Evolutionary conservation across 352 stramenopile genomes (phyloP).

Genomic region (Peronosclerospora sorghi): DNA sequence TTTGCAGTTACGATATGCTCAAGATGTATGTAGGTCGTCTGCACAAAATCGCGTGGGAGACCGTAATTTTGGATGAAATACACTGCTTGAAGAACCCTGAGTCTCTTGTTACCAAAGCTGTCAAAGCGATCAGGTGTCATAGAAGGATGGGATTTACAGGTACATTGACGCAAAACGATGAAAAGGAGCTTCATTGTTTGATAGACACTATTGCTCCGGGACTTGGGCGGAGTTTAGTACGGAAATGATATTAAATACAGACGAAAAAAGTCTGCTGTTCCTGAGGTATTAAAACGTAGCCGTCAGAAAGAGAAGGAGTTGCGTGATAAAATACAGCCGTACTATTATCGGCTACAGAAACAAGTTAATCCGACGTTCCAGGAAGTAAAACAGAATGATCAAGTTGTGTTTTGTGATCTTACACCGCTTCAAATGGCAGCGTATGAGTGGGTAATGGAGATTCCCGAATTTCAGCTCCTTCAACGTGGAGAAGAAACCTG

Average conservation of each 20-base stretch:
- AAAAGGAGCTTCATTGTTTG: constrained; percentile 72
- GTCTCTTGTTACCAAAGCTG: constrained; percentile 82
- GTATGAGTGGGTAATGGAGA: constrained; percentile 38
- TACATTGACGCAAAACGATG: constrained; percentile 84
- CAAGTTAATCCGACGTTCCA: constrained; percentile 60
- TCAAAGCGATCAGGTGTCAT: constrained; percentile 50
- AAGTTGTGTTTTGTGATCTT: constrained; percentile 76
- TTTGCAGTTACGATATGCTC: constrained; percentile 85
- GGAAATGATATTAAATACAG: constrained; percentile 77
- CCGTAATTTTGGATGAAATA: constrained; percentile 97
- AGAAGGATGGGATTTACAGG: constrained; percentile 81
- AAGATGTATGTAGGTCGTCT: constrained; percentile 81
- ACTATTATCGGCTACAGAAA: constrained; percentile 66
- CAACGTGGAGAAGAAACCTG: constrained; percentile 47
- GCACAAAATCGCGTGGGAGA: constrained; percentile 82
- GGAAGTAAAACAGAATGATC: constrained; percentile 59
- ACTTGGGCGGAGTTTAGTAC: constrained; percentile 62
- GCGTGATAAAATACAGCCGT: constrained; percentile 38
- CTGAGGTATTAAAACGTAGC: constrained; percentile 45
- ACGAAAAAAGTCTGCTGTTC: constrained; percentile 62
- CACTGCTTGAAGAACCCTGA: constrained; percentile 97
- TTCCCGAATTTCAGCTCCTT: constrained; percentile 64
- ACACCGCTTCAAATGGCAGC: constrained; percentile 61
- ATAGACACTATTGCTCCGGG: constrained; percentile 61
- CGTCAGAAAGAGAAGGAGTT: constrained; percentile 62